Base-by-base conservation (phyloP, 805 yeast genomes). In the Starmerella riodocensis region DNA sequence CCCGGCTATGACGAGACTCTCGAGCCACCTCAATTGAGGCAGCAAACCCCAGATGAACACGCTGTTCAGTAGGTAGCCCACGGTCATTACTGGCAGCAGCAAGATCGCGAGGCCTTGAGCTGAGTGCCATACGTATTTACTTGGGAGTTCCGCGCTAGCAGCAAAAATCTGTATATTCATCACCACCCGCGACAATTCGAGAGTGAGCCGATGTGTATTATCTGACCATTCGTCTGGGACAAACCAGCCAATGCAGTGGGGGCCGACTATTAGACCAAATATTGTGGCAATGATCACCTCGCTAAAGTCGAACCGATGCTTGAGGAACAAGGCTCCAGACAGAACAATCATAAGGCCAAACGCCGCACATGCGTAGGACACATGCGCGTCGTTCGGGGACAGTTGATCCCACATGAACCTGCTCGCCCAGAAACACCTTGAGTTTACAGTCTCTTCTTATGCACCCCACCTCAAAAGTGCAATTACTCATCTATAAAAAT, bases 231-330 rank as follows among this genome's bases (percentile, higher is more conserved):
- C 60, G 8, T 71, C 57, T 2, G 96, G 95, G 41, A 76, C 61
- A 54, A 86, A 81, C 93, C 94, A 82, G 40, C 74, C 62, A 26
- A 84, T 61, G 53, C 82, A 77, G 53, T 80, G 83, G 0, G 96
- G 95, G 0, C 96, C 96, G 11, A 85, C 74, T 16, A 85, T 81
- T 8, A 84, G 64, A 1, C 96, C 96, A 31, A 79, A 79, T 6
- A 83, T 64, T 2, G 88, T 74, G 0, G 94, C 93, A 2, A 83
- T 79, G 0, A 91, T 77, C 7, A 94, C 93, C 60, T 85, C 96
- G 49, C 95, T 94, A 28, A 85, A 77, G 54, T 79, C 86, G 14
- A 81, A 68, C 48, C 74, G 71, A 57, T 84, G 94, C 57, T 85
- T 85, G 34, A 84, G 76, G 52, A 81, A 73, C 26, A 83, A 66